These are phyloP conservation scores for Lepidium campestre DNA, from an alignment of 441 rosid species.

Conservation along the genomic window DNA sequence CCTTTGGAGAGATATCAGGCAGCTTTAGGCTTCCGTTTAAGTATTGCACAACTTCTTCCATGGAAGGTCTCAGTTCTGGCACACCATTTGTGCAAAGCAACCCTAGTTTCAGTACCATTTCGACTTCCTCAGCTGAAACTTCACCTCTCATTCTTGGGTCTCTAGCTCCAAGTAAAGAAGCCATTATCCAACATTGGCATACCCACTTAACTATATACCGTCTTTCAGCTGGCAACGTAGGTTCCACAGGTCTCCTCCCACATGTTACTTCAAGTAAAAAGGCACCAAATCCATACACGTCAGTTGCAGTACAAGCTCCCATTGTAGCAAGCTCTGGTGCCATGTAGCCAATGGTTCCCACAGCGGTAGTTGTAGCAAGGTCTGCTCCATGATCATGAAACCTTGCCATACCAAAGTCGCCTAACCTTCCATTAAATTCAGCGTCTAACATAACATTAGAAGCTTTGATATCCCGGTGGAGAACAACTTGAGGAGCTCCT, in stretches of 20 bases:
- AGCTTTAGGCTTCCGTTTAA: background rate
- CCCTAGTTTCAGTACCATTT: conserved; percentile 19
- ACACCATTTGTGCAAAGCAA: conserved; percentile 45
- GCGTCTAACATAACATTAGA: conserved; percentile 45
- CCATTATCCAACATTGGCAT: conserved; percentile 4
- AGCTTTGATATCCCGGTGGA: conserved; percentile 61
- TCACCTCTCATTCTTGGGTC: conserved; percentile 15
- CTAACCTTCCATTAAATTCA: conserved; percentile 41
- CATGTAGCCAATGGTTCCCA: conserved; percentile 53
- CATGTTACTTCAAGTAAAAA: conserved; percentile 18
- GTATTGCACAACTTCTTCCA: conserved; percentile 13
- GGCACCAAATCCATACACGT: conserved; percentile 25
- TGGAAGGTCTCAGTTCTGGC: conserved; percentile 35
- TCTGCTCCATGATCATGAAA: conserved; percentile 33
- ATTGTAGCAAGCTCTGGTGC: conserved; percentile 48
- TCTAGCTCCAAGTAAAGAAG: conserved; percentile 1
- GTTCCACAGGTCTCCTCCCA: conserved; percentile 22
- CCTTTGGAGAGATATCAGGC: conserved; percentile 22
- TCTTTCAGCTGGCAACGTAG: background rate
- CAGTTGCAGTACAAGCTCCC: conserved; percentile 23
- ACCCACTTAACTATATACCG: conserved; percentile 13
- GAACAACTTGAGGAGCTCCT: conserved; percentile 45
- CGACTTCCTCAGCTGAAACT: conserved; percentile 1
- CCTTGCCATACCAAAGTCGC: conserved; percentile 62
- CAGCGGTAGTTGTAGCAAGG: conserved; percentile 35